These are phyloP conservation scores for Didymella lethalis DNA, from an alignment of 2,329 filamentous ascomycete genomes.

Conservation along the genomic window DNA sequence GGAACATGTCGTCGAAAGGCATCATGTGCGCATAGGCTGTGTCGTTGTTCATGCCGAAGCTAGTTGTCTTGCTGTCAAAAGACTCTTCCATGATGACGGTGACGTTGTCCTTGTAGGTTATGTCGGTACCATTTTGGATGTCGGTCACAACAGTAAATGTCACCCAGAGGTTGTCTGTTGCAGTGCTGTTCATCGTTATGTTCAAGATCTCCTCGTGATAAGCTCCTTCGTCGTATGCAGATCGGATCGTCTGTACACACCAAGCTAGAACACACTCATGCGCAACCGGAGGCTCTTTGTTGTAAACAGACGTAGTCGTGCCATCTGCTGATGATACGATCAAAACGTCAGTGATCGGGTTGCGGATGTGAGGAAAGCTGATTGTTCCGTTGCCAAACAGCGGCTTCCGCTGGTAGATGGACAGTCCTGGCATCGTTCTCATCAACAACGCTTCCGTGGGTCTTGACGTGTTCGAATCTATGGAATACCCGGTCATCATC, in stretches of 20 bases:
- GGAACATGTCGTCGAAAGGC: no score
- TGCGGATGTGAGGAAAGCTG: conserved; percentile 23
- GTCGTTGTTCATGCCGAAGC: no score
- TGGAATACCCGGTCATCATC: conserved; percentile 30
- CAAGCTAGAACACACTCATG: conserved; percentile 35
- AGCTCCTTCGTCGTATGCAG: conserved; percentile 23
- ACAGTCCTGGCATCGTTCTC: no score
- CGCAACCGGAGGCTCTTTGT: conserved; percentile 18
- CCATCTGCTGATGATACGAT: conserved; percentile 20
- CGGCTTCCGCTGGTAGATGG: background rate
- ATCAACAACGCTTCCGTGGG: no score
- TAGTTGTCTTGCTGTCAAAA: no score
- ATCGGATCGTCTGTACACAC: conserved; percentile 34
- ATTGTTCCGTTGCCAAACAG: conserved; percentile 28
- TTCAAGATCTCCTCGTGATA: conserved; percentile 27
- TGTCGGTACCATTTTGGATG: conserved; percentile 1
- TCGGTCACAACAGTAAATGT: background rate
- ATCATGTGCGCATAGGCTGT: no score
- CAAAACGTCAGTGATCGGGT: conserved; percentile 21
- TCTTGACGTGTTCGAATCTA: background rate
- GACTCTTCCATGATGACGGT: no score
- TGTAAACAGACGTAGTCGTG: conserved; percentile 15
- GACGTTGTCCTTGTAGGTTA: background rate
- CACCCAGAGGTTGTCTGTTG: conserved; percentile 20
- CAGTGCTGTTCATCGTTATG: conserved; percentile 16